phyloP scores from a whole-genome alignment of 148 eudicot species.

The Vaccinium macrocarpon region DNA sequence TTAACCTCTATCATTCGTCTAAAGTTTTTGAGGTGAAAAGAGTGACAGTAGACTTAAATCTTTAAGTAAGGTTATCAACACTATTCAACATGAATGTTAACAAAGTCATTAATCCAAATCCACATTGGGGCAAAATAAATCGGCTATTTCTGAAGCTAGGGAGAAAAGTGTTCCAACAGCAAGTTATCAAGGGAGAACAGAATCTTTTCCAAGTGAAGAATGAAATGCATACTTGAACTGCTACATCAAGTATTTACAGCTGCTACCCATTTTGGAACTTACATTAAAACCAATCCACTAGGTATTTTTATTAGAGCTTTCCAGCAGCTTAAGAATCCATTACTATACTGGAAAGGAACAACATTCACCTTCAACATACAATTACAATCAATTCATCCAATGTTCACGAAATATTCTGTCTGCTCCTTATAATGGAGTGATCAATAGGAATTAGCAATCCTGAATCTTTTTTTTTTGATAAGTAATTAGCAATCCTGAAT shows the following conservation, averaged over 20 bases:
- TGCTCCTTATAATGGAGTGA: not conserved
- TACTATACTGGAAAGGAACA: not conserved
- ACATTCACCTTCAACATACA: not conserved
- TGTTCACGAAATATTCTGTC: not conserved
- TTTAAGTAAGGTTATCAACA: no score
- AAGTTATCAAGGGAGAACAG: not conserved
- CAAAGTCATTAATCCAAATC: no score
- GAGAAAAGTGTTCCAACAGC: not conserved
- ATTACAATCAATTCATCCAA: not conserved
- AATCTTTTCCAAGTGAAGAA: not conserved
- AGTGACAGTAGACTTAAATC: no score
- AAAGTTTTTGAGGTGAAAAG: no score
- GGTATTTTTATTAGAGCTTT: not conserved
- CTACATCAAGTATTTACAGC: not conserved
- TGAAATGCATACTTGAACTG: not conserved
- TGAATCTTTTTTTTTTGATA: no score
- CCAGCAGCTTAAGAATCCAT: not conserved
- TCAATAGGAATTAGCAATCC: not conserved
- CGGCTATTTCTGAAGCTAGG: not conserved
- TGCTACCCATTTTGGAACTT: not conserved
- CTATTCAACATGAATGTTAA: no score
- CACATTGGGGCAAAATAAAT: not conserved
- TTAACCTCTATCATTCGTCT: no score
- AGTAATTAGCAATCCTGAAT: slow-evolving; percentile 6
- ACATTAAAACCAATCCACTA: not conserved